These are phyloP conservation scores for Leptographium galeiforme DNA, from an alignment of 2,329 filamentous ascomycete species.

Conservation along the genomic window DNA sequence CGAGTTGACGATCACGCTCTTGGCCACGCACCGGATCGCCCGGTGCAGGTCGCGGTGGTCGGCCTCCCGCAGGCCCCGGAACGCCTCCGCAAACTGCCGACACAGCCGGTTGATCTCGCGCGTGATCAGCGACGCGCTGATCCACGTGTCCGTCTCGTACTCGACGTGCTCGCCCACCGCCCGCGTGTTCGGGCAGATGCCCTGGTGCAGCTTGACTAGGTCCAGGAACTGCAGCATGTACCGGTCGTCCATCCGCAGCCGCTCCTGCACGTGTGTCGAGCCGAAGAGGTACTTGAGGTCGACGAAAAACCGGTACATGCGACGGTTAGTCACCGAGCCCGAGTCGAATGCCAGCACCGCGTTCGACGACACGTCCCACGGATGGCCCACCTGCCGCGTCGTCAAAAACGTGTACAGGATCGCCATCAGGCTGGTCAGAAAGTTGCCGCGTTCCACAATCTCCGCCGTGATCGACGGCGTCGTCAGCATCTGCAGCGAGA, in stretches of 20 bases:
- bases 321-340: conserved; percentile 84
- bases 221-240: conserved; percentile 94
- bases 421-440: conserved; percentile 85
- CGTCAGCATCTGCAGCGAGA: conserved; percentile 91
- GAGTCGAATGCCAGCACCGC: conserved; percentile 87
- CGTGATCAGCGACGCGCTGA: conserved; percentile 86
- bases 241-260: conserved; percentile 66
- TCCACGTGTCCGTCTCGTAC: conserved; percentile 97
- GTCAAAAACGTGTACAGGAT: conserved; percentile 97
- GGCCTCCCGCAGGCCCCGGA: conserved; percentile 53
- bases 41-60: conserved; percentile 52
- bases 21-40: conserved; percentile 63
- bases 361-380: conserved; percentile 72
- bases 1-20: conserved; percentile 77
- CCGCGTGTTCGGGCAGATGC: conserved; percentile 86
- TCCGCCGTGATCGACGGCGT: conserved; percentile 94
- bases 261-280: conserved; percentile 76
- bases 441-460: conserved; percentile 88
- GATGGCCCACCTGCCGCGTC: conserved; percentile 87
- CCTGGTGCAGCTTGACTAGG: conserved; percentile 88
- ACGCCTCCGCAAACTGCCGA: conserved; percentile 76
- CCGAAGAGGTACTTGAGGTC: conserved; percentile 86
- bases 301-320: conserved; percentile 96
- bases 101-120: conserved; percentile 90
- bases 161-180: conserved; percentile 93